Evolutionary conservation across 495 filamentous ascomycete species (phyloP).

Genomic region (Hypoxylon crocopeplum): DNA sequence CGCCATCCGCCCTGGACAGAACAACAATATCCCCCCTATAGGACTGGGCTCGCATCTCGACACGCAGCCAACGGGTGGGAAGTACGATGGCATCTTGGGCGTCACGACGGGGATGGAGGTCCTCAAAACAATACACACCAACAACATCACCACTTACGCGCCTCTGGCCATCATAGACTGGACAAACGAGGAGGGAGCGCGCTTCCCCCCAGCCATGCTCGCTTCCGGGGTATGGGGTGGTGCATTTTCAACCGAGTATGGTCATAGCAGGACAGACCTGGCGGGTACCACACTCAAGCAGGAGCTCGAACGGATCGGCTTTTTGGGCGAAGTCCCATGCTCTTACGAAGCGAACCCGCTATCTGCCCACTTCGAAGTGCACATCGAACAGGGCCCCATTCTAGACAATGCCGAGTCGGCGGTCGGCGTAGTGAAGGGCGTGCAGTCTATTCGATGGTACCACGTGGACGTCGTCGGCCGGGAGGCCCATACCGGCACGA

Average conservation of each 20-base stretch:
- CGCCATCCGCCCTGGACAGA: conserved; percentile 65
- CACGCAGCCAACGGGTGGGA: conserved; percentile 75
- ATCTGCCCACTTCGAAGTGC: conserved; percentile 78
- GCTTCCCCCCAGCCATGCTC: conserved; percentile 77
- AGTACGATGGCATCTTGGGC: conserved; percentile 77
- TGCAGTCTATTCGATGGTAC: conserved; percentile 72
- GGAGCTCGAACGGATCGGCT: conserved; percentile 71
- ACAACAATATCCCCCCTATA: conserved; percentile 49
- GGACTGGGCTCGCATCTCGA: conserved; percentile 75
- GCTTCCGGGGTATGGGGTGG: conserved; percentile 76
- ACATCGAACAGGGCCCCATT: conserved; percentile 80
- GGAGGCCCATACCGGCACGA: conserved; percentile 78
- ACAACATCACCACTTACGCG: too few species aligned
- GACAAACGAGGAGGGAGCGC: conserved; percentile 82
- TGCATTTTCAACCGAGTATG: conserved; percentile 60
- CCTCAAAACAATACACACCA: conserved; percentile 66
- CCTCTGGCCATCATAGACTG: too few species aligned
- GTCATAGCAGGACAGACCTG: background rate
- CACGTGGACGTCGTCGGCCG: conserved; percentile 67
- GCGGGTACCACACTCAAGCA: conserved; percentile 63
- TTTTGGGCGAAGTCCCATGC: conserved; percentile 62
- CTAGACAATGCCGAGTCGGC: conserved; percentile 64
- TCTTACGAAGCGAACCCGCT: conserved; percentile 67
- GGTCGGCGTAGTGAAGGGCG: conserved; percentile 73
- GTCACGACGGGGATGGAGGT: conserved; percentile 73